A percentile compares a stretch with the other conserved stretches of the same genome.
phyloP scores from a whole-genome alignment of 192 early-diverging fungal species.

The Mortierella hygrophila region DNA sequence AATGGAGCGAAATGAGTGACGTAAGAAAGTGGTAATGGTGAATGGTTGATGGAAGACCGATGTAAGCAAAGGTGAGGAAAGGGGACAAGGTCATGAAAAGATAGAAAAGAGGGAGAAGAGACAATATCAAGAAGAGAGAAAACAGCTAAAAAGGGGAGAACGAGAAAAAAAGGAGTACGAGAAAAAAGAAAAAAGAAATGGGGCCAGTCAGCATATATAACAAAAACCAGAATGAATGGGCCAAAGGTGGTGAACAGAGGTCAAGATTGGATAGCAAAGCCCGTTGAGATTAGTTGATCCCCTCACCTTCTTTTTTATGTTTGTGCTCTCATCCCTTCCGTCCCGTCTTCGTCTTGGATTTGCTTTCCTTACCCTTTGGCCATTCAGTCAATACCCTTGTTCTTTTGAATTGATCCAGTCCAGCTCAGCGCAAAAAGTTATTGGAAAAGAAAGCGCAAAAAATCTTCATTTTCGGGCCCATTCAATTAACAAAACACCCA shows the following conservation, averaged over 20 bases:
- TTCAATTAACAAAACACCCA: neutral
- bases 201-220: neutral
- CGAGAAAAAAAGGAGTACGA: neutral
- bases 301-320: neutral
- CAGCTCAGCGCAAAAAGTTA: neutral
- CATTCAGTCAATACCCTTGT: neutral
- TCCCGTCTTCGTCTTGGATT: no score
- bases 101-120: neutral
- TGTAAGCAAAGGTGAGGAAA: no score
- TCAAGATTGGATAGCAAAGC: neutral
- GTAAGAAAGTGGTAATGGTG: neutral
- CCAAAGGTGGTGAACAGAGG: neutral
- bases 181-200: neutral
- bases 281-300: no score
- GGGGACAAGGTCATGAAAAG: no score
- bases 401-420: neutral
- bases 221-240: neutral
- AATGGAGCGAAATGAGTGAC: neutral
- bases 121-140: neutral
- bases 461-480: neutral
- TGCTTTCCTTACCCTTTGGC: no score
- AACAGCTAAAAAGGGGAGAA: neutral
- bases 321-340: neutral
- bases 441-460: neutral
- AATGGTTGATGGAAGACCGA: neutral